Conservation (phyloP, 164 flowering plant genomes). For the Malania oleifera region DNA sequence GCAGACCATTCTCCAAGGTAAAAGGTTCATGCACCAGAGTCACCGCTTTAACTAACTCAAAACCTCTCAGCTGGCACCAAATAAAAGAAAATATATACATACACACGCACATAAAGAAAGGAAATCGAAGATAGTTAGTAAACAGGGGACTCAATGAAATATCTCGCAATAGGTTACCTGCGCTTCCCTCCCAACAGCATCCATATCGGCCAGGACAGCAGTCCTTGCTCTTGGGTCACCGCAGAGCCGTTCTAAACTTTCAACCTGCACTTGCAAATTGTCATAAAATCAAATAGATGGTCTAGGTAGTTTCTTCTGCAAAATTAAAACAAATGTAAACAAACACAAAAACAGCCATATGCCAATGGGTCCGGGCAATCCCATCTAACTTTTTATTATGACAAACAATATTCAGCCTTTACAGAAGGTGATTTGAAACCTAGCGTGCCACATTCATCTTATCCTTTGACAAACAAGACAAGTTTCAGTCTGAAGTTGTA, state of each 20-base stretch:
- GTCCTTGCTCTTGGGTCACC: constrained; percentile 67
- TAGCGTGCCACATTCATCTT: not conserved
- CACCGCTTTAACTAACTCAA: constrained; percentile 86
- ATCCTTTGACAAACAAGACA: not conserved
- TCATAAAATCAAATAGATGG: not conserved
- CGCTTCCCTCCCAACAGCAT: constrained; percentile 77
- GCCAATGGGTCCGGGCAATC: no score
- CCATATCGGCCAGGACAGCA: constrained; percentile 88
- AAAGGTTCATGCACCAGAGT: constrained; percentile 80
- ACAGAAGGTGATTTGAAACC: no score
- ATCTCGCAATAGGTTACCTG: constrained; percentile 38
- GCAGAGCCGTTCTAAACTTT: constrained; percentile 57
- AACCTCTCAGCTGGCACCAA: constrained; percentile 78
- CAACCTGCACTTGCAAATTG: constrained; percentile 39
- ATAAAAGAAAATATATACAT: not conserved
- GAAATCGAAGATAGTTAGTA: not conserved
- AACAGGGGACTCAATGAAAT: not conserved
- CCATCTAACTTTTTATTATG: no score
- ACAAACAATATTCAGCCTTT: no score
- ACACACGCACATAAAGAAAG: not conserved
- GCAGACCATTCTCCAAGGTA: constrained; percentile 79
- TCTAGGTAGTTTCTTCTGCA: not conserved
- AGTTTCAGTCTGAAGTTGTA: no score
- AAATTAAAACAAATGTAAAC: no score
- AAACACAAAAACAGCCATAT: no score